A percentile compares a stretch with the other conserved stretches of the same genome.
Evolutionary conservation across 2,329 filamentous ascomycete species (phyloP).

Genomic region (Monilinia laxa): DNA sequence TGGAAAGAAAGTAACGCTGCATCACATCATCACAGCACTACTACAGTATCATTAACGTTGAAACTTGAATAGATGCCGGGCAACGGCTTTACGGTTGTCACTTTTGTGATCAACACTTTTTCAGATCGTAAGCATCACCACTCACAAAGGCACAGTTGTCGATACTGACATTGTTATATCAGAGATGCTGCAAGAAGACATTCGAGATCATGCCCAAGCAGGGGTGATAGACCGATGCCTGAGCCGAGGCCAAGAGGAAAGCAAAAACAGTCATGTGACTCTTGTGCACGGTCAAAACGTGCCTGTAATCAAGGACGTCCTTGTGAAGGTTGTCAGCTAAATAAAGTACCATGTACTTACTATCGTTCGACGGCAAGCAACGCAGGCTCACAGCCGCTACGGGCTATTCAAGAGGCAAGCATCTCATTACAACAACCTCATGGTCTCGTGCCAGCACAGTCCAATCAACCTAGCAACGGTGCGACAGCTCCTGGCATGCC

Average conservation of each 20-base stretch:
- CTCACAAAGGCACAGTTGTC: not conserved
- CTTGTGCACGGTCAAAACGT: conserved; percentile 21
- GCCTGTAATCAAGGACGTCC: conserved; percentile 17
- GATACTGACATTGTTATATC: not conserved
- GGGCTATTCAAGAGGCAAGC: not conserved
- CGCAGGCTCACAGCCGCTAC: not conserved
- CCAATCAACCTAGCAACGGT: not conserved
- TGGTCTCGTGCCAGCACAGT: not conserved
- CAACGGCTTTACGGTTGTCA: conserved; percentile 14
- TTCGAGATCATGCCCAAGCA: conserved; percentile 19
- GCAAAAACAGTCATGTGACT: conserved; percentile 22
- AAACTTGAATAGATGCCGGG: conserved; percentile 4
- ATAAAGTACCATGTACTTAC: conserved; percentile 1
- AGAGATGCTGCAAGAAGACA: conserved; percentile 23
- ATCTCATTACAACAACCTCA: not conserved
- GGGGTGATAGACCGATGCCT: conserved; percentile 16
- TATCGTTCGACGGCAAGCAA: conserved; percentile 11
- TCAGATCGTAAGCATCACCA: conserved; percentile 7
- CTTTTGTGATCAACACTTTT: conserved; percentile 16
- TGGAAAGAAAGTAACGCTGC: not conserved
- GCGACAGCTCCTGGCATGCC: not conserved
- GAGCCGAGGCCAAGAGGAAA: conserved; percentile 17
- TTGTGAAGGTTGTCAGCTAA: conserved; percentile 11
- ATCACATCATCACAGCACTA: too few species aligned
- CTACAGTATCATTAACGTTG: not conserved